Evolutionary conservation across 139 green algal genomes (phyloP).

Genomic region (Volvox reticuliferus): DNA sequence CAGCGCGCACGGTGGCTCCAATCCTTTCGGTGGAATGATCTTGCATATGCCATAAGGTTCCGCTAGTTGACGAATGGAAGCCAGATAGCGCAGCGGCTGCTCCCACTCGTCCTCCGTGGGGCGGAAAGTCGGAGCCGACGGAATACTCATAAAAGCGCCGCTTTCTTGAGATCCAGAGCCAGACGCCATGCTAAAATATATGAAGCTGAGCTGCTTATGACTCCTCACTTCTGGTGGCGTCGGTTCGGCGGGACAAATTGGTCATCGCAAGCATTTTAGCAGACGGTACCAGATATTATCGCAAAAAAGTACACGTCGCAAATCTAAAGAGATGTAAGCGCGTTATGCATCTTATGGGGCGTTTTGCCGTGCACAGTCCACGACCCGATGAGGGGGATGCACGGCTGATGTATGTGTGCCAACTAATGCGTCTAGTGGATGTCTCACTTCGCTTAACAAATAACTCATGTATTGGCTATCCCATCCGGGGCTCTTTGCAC

Average conservation of each 20-base stretch:
- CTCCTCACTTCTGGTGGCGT: background rate
- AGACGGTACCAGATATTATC: background rate
- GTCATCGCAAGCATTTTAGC: conserved; percentile 2
- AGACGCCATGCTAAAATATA: background rate
- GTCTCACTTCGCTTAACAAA: background rate
- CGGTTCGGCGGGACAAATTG: conserved; percentile 18
- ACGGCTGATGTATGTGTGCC: no score
- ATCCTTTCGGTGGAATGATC: conserved; percentile 82
- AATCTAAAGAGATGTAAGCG: no score
- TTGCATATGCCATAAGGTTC: conserved; percentile 85
- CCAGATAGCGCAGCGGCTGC: conserved; percentile 82
- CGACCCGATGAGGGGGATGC: no score
- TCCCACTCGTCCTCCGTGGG: conserved; percentile 81
- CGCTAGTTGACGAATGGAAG: conserved; percentile 64
- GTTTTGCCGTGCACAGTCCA: no score
- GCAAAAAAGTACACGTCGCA: no score
- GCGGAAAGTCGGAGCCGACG: conserved; percentile 73
- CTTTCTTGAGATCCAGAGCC: background rate
- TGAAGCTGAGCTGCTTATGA: background rate
- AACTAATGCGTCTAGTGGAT: no score
- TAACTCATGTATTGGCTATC: no score
- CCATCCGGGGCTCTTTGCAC: no score
- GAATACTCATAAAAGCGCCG: background rate
- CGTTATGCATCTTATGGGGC: no score
- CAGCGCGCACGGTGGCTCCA: conserved; percentile 76